Base-by-base conservation (phyloP, 2,329 filamentous ascomycete species). In the Bipolaris zeicola region DNA sequence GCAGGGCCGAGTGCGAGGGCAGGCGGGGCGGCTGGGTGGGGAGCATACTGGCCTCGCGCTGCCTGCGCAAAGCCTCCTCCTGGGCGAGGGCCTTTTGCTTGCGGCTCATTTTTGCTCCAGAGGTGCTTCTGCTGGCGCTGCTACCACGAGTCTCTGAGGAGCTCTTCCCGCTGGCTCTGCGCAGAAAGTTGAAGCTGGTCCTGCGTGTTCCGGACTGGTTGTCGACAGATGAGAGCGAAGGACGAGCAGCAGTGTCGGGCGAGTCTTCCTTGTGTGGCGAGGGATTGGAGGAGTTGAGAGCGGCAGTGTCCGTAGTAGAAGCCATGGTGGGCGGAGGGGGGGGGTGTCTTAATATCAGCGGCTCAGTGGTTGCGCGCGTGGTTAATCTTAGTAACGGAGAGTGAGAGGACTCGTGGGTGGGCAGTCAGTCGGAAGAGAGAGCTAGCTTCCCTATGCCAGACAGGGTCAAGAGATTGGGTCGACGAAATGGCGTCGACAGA, bases 11-110 rank as follows among this genome's bases (percentile, higher is more conserved):
- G 65, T 77, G 76, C 24, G 76, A 74, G 22, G 84, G 84, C 28
- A 87, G 79, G 65, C 83, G 83, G 55, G 88, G 88, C 54, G 87
- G 85, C 47, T 82, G 80, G 68, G 82, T 81, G 39, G 86, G 82
- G 37, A 87, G 80, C 58, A 80, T 73, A 53, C 82, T 79, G 56
- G 79, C 81, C 70, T 85, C 84, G 47, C 82, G 81, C 71, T 85
- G 82, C 65, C 80, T 81, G 67, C 82, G 80, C 58, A 83, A 70
- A 49, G 81, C 80, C 66, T 87, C 84, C 67, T 84, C 79, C 59
- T 79, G 75, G 58, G 71, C 73, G 36, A 77, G 79, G 54, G 74
- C 77, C 72, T 76, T 84, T 76, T 86, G 82, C 70, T 80, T 81
- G 79, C 87, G 88, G 76, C 83, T 86, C 75, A 78, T 77, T 63